Evolutionary conservation across 805 yeast species (phyloP).

Genomic region (Ogataea philodendri): DNA sequence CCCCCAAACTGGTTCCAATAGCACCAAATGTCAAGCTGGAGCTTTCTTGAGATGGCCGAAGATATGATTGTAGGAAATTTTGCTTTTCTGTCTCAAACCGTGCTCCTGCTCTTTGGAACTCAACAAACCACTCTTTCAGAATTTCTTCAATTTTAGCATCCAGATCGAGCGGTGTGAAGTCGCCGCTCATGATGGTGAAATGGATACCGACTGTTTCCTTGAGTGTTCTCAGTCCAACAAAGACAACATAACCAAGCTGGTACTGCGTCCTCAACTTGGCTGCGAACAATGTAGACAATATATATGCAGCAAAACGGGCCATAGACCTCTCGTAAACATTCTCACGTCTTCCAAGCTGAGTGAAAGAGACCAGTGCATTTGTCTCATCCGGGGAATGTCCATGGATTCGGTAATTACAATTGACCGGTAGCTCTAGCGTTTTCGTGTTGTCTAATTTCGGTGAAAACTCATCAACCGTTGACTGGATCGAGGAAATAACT

Average conservation of each 20-base stretch:
- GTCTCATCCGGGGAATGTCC: slow-evolving; percentile 48
- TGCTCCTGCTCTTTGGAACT: slow-evolving; percentile 26
- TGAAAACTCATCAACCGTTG: slow-evolving; percentile 14
- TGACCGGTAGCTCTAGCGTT: slow-evolving; percentile 39
- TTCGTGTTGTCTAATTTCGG: slow-evolving; percentile 27
- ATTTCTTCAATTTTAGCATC: slow-evolving; percentile 48
- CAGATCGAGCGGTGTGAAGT: slow-evolving; percentile 40
- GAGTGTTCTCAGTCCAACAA: slow-evolving; percentile 54
- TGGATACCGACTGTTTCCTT: slow-evolving; percentile 58
- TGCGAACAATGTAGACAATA: slow-evolving; percentile 43
- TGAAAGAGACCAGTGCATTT: slow-evolving; percentile 49
- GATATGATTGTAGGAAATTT: slow-evolving; percentile 36
- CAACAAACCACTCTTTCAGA: slow-evolving; percentile 40
- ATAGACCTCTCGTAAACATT: slow-evolving; percentile 37
- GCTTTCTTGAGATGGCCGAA: slow-evolving; percentile 19
- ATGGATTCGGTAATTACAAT: slow-evolving; percentile 36
- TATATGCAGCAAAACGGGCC: slow-evolving; percentile 45
- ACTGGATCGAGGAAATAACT: slow-evolving; percentile 11
- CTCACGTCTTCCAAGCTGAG: slow-evolving; percentile 54
- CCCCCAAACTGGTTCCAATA: slow-evolving; percentile 23
- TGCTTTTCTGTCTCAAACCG: slow-evolving; percentile 39
- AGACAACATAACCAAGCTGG: slow-evolving; percentile 61
- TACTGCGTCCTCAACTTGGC: slow-evolving; percentile 51
- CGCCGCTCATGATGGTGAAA: slow-evolving; percentile 54
- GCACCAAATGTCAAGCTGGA: slow-evolving; percentile 29